A percentile compares a stretch with the other conserved stretches of the same genome.
Evolutionary conservation across 306 rosid species (phyloP).

Genomic region (Amphicarpaea edgeworthii): DNA sequence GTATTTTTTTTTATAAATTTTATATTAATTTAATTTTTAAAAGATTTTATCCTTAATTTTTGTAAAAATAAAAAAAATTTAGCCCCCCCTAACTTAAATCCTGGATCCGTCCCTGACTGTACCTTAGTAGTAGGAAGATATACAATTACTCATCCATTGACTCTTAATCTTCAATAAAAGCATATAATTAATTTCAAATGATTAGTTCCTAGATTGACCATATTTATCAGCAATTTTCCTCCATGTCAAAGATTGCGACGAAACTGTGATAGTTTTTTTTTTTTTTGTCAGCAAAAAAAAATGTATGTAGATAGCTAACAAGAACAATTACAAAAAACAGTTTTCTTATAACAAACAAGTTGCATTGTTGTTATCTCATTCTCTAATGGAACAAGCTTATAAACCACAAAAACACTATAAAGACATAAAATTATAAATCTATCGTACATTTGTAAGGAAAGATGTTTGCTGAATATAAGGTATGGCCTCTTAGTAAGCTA

Average conservation of each 20-base stretch:
- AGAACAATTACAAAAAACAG: too few relatives aligned
- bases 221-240: not conserved
- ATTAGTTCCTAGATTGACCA: not conserved
- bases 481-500: not conserved
- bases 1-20: too few relatives aligned
- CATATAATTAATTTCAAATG: constrained; percentile 7
- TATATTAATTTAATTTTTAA: too few relatives aligned
- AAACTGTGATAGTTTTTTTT: not conserved
- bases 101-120: too few relatives aligned
- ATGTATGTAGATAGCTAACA: too few relatives aligned
- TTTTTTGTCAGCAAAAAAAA: too few relatives aligned
- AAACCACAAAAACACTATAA: not conserved
- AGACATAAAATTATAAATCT: not conserved
- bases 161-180: constrained; percentile 1
- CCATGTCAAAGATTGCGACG: not conserved
- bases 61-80: too few relatives aligned
- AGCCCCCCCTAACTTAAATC: too few relatives aligned
- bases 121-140: not conserved
- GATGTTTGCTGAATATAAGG: constrained; percentile 2
- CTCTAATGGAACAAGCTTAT: not conserved
- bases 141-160: not conserved
- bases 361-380: constrained; percentile 22
- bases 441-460: not conserved
- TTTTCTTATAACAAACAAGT: not conserved
- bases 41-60: too few relatives aligned